A percentile compares a stretch with the other conserved stretches of the same genome.
Conservation (phyloP, 768 basidiomycete species). For the Leccinum incarnatum region DNA sequence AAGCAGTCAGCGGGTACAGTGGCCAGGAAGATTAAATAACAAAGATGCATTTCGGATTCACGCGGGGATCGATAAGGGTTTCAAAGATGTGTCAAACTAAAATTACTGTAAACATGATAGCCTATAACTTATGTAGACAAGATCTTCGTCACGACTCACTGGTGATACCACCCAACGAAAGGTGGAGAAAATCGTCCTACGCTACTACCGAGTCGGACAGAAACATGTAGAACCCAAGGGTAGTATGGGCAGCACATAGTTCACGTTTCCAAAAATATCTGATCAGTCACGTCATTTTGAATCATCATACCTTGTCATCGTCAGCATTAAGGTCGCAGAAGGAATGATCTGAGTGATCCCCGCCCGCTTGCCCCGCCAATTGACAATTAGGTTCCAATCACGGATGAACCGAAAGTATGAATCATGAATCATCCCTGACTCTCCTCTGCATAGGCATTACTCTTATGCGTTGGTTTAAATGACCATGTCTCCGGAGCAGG, state of each 20-base stretch:
- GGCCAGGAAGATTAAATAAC: neutral
- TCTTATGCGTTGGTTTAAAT: constrained; percentile 94
- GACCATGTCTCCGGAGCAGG: constrained; percentile 77
- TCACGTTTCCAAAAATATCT: neutral
- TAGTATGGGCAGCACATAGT: too few species aligned
- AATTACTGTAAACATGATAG: neutral
- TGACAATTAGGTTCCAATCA: too few species aligned
- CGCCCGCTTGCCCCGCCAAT: too few species aligned
- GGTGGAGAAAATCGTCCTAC: too few species aligned
- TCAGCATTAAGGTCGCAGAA: neutral
- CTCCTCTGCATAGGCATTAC: constrained; percentile 70
- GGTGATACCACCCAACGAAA: neutral
- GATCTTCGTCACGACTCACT: neutral
- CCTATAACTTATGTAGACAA: neutral
- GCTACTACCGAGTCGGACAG: too few species aligned
- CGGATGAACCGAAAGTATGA: neutral
- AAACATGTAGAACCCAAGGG: too few species aligned
- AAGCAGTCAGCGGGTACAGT: constrained; percentile 7
- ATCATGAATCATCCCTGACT: constrained; percentile 51
- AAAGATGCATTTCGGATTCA: neutral
- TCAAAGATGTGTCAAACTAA: neutral
- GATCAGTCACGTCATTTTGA: neutral
- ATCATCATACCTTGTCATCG: neutral
- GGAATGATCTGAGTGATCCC: neutral
- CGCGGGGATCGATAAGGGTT: neutral